These are phyloP conservation scores for Sarocladium kiliense DNA, from an alignment of 2,329 filamentous ascomycete species.

Conservation along the genomic window DNA sequence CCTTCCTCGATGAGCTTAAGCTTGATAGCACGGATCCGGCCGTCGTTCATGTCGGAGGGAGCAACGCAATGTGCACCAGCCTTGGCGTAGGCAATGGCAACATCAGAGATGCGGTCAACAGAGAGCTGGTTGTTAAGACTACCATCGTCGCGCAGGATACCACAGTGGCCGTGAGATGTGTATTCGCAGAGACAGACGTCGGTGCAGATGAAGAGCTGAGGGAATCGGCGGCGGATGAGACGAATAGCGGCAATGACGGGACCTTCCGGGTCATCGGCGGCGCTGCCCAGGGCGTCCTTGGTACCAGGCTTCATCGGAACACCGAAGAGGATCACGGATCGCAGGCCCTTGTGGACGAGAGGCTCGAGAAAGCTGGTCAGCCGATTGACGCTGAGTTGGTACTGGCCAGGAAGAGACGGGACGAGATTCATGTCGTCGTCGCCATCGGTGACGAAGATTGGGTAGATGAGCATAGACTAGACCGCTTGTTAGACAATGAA, in stretches of 20 bases:
- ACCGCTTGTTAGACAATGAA: not conserved
- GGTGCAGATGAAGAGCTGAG: constrained; percentile 81
- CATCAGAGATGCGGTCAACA: constrained; percentile 90
- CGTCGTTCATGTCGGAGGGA: constrained; percentile 98
- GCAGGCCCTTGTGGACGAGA: constrained; percentile 82
- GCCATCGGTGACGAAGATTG: constrained; percentile 91
- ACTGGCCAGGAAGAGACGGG: constrained; percentile 84
- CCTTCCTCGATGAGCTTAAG: constrained; percentile 94
- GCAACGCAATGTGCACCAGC: constrained; percentile 96
- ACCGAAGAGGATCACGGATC: constrained; percentile 92
- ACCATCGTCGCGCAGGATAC: constrained; percentile 89
- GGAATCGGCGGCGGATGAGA: constrained; percentile 78
- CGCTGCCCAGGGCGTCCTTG: constrained; percentile 88
- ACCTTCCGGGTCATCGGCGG: constrained; percentile 87
- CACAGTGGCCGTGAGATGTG: constrained; percentile 95
- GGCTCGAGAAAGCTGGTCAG: constrained; percentile 79
- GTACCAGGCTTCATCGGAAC: constrained; percentile 75
- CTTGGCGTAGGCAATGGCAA: constrained; percentile 95
- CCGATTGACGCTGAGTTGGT: constrained; percentile 82
- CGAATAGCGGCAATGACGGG: constrained; percentile 87
- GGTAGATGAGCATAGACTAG: constrained; percentile 97
- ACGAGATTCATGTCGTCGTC: constrained; percentile 89
- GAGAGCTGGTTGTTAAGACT: constrained; percentile 89
- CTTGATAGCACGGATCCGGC: constrained; percentile 95
- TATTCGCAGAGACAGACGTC: constrained; percentile 99